Evolutionary conservation across 768 basidiomycete genomes (phyloP), one percentile per base, ranked within the genome.

Genomic region (Mycena vulgaris): DNA sequence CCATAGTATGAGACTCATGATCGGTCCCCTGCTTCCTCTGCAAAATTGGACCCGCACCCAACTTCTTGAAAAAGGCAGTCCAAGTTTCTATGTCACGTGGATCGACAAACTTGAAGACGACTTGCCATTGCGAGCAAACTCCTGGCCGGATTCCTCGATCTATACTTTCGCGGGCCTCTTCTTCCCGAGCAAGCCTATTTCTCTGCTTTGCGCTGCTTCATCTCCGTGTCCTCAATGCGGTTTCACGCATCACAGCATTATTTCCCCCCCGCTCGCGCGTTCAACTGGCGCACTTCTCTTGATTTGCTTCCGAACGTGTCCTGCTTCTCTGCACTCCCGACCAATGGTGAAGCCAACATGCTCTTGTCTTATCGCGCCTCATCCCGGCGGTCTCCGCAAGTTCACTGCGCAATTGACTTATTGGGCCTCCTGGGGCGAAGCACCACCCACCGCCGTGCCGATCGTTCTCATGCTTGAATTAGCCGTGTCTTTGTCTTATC

Each of bases 391-490:
- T 60, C 37, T 67, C 57, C 66, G 33, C 59, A 48, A 68, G 45
- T 39, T 27, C 40, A 56, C 66, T 68, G 66, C 66, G 66, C 59
- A 68, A 42, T 68, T 68, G 66, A 68, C 66, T 68, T 68, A 33
- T 68, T 56, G 66, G 66, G 66, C 59, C 33, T 47, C 6, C 66
- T 68, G 59, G 66, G 66, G 59, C 53, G 25, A 31, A 2, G 52
- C 42, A 25, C 4, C 27, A 33, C 60, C 23, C 23, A 7, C 6
- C 55, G 65, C 35, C 49, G 55, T 42, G 33, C 23, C 5, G 21
- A 31, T 30, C 9, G 10, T 66, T 59, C 66, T 47, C 66, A 67
- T 67, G 58, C 58, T 37, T 19, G 6, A 67, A 67, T 67, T 67
- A 67, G 66, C 28, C 39, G 30, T 31, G 65, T 48, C 55, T 27